These are phyloP conservation scores for Sphaerulina musiva DNA, from an alignment of 2,329 filamentous ascomycete species.

Conservation along the genomic window DNA sequence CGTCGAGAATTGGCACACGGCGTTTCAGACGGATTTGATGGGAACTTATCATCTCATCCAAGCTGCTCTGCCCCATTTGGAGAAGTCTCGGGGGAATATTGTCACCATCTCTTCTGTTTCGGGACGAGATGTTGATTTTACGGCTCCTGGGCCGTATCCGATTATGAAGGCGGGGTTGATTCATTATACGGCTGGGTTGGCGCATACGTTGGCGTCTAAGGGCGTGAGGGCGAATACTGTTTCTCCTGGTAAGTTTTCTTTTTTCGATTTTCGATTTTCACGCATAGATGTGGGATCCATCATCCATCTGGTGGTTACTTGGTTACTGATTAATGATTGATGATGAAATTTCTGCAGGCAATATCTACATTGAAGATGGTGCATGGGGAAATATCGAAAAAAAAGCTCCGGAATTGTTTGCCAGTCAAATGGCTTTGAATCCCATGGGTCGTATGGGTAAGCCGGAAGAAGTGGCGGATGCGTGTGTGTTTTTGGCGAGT, in stretches of 20 bases:
- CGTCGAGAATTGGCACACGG: conserved; percentile 21
- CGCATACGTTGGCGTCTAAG: conserved; percentile 32
- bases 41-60: conserved; percentile 32
- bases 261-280: too few relatives aligned
- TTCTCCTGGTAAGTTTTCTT: conserved; percentile 17
- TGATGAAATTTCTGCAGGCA: conserved; percentile 8
- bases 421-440: conserved; percentile 23
- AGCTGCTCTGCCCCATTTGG: conserved; percentile 32
- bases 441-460: conserved; percentile 45
- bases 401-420: conserved; percentile 30
- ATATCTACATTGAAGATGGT: conserved; percentile 36
- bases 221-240: conserved; percentile 36
- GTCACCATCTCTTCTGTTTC: conserved; percentile 35
- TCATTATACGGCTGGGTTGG: conserved; percentile 35
- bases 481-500: conserved; percentile 40
- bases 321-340: too few relatives aligned
- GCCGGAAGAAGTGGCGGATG: conserved; percentile 47
- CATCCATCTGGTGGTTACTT: too few relatives aligned
- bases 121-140: conserved; percentile 36
- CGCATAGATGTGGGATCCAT: too few relatives aligned
- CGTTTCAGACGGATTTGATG: conserved; percentile 34
- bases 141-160: conserved; percentile 35
- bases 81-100: conserved; percentile 33
- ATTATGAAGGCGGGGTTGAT: conserved; percentile 34
- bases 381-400: conserved; percentile 34